These are phyloP conservation scores for Monilinia fructicola DNA, from an alignment of 2,329 filamentous ascomycete genomes.

Conservation along the genomic window DNA sequence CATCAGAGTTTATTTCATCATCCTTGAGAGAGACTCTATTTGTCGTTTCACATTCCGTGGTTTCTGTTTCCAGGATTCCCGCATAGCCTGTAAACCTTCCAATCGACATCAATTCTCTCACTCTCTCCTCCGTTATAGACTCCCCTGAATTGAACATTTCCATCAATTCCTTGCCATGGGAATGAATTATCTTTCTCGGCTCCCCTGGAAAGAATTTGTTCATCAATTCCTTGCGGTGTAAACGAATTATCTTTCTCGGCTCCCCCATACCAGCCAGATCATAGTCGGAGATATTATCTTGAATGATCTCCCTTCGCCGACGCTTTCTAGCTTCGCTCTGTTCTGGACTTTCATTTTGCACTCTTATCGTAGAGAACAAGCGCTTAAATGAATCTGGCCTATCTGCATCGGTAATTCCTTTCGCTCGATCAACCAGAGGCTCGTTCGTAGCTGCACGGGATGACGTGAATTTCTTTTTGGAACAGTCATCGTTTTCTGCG, in stretches of 20 bases:
- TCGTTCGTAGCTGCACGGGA: not conserved
- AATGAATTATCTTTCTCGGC: too few species aligned
- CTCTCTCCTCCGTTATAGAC: not conserved
- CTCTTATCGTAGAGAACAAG: not conserved
- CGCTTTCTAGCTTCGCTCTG: not conserved
- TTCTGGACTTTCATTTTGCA: not conserved
- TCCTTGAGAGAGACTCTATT: not conserved
- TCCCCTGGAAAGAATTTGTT: not conserved
- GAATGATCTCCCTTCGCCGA: constrained; percentile 1
- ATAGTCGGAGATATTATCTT: not conserved
- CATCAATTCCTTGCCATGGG: not conserved
- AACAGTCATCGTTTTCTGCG: too few species aligned
- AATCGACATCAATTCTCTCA: not conserved
- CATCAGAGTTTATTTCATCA: not conserved
- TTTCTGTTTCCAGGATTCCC: not conserved
- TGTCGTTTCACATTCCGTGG: not conserved
- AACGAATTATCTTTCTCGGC: not conserved
- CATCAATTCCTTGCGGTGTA: not conserved
- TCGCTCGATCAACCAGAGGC: not conserved
- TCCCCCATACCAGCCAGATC: not conserved
- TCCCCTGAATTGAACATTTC: not conserved
- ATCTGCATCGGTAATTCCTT: not conserved
- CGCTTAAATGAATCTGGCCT: not conserved
- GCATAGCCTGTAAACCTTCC: not conserved
- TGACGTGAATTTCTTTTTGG: not conserved